A percentile compares a stretch with the other conserved stretches of the same genome.
Evolutionary conservation across 345 rosid genomes (phyloP).

Genomic region (Ceriops decandra): DNA sequence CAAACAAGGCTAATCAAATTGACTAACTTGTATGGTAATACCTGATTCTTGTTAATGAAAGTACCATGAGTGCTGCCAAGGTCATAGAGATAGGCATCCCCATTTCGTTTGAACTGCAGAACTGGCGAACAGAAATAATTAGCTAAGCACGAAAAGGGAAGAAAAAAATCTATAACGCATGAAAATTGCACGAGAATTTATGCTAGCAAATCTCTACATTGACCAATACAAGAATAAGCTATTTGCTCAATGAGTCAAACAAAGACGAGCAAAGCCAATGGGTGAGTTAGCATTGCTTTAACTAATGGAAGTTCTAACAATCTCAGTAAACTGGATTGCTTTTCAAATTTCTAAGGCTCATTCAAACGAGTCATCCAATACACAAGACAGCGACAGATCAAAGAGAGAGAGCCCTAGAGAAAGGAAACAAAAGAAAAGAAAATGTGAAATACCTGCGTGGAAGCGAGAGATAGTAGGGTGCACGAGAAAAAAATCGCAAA

Average conservation of each 20-base stretch:
- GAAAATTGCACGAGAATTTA: no score
- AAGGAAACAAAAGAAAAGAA: background rate
- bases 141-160: background rate
- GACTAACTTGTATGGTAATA: slow-evolving; percentile 18
- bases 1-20: background rate
- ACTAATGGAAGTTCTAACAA: no score
- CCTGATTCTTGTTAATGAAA: slow-evolving; percentile 71
- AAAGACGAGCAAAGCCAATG: no score
- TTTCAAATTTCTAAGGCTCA: background rate
- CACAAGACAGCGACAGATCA: background rate
- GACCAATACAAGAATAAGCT: no score
- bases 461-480: slow-evolving; percentile 91
- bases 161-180: no score
- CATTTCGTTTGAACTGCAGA: slow-evolving; percentile 78
- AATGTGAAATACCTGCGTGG: slow-evolving; percentile 63
- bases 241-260: no score
- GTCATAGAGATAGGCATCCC: slow-evolving; percentile 79
- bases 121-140: slow-evolving; percentile 40
- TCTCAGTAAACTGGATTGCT: no score
- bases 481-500: slow-evolving; percentile 84
- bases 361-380: background rate
- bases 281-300: no score
- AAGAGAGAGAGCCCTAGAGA: background rate
- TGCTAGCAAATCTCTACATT: no score
- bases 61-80: slow-evolving; percentile 89